Conservation (phyloP, 371 early-diverging fungal genomes). For the Circinella umbellata region DNA sequence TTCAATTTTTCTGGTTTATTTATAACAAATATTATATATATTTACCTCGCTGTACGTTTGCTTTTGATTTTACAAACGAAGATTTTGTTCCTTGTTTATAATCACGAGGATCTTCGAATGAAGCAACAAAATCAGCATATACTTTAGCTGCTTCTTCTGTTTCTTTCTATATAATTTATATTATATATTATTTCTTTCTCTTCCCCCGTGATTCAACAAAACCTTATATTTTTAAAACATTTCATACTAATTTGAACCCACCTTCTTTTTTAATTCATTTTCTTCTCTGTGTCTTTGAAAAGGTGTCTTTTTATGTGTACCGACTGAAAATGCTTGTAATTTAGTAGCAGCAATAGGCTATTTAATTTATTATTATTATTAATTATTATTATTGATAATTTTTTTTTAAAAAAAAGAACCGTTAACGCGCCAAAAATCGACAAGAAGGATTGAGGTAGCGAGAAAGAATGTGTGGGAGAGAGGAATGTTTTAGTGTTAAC, state of each 20-base stretch:
- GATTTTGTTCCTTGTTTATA: conserved; percentile 48
- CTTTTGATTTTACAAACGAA: conserved; percentile 69
- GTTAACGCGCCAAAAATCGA: too few relatives aligned
- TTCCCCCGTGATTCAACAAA: too few relatives aligned
- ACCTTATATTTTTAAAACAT: too few relatives aligned
- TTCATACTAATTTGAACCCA: conserved; percentile 15
- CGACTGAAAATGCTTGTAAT: conserved; percentile 71
- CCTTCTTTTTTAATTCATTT: conserved; percentile 73
- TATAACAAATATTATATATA: too few relatives aligned
- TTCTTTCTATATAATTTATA: conserved; percentile 52
- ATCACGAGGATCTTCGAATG: conserved; percentile 70
- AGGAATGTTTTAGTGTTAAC: too few relatives aligned
- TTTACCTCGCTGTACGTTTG: conserved; percentile 43
- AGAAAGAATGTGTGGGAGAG: too few relatives aligned
- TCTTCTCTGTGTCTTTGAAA: conserved; percentile 82
- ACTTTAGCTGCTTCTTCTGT: conserved; percentile 78
- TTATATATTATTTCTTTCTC: too few relatives aligned
- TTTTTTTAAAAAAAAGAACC: not conserved
- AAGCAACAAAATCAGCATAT: conserved; percentile 85
- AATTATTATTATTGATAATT: too few relatives aligned
- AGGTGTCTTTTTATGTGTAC: conserved; percentile 71
- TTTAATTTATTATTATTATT: too few relatives aligned
- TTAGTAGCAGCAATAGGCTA: conserved; percentile 66
- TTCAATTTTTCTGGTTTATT: too few relatives aligned
- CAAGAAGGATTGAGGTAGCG: too few relatives aligned